Evolutionary conservation across 352 stramenopile species (phyloP), one percentile per base, ranked within the genome.

Genomic region (Globisporangium recalcitrans): DNA sequence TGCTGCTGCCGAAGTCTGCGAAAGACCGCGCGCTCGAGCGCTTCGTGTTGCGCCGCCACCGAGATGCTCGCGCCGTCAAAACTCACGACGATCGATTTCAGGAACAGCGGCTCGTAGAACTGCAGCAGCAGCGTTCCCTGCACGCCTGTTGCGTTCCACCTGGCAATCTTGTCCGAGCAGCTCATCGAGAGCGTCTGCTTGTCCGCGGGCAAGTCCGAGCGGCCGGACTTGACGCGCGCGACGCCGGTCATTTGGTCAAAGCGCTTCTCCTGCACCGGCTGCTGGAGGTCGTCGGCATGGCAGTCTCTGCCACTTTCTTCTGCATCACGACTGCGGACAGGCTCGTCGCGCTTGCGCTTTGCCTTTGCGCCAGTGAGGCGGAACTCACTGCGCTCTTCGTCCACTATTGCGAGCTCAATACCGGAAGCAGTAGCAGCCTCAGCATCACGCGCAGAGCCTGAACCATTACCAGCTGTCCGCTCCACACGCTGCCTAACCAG

Each of bases 91-190:
- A 91, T 67, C 0, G 81, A 85, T 26, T 29, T 58, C 1, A 91
- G 56, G 19, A 68, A 65, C 9, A 94, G 24, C 0, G 81, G 81
- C 27, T 85, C 79, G 56, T 80, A 91, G 71, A 77, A 91, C 38
- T 78, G 74, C 49, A 85, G 63, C 42, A 95, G 62, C 44, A 93
- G 54, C 8, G 65, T 72, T 53, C 93, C 92, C 56, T 98, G 89
- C 10, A 97, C 61, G 9, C 93, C 93, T 5, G 90, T 26, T 9
- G 78, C 62, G 34, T 75, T 79, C 93, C 93, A 98, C 69, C 84
- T 82, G 36, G 88, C 80, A 52, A 98, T 48, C 75, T 98, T 98
- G 68, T 98, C 91, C 10, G 85, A 96, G 70, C 93, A 98, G 46
- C 91, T 97, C 88, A 98, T 96, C 3, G 85, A 97, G 40, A 87